Percentiles rank a stretch among this genome's conserved stretches.
phyloP scores from a whole-genome alignment of 148 eudicot species.

The Rhododendron ferrugineum region DNA sequence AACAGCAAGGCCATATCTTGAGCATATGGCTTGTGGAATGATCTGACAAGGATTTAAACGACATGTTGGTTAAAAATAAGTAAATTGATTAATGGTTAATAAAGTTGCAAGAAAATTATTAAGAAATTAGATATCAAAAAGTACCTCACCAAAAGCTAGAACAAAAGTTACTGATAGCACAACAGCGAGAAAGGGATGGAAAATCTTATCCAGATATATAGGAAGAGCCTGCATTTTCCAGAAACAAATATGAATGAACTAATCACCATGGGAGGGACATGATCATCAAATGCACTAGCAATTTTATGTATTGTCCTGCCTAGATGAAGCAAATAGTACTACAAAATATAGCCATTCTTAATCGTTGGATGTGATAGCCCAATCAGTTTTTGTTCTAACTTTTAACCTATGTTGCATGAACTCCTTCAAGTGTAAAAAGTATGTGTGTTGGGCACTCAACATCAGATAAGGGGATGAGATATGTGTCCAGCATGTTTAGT shows the following conservation, averaged over 20 bases:
- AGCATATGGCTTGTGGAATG: constrained; percentile 93
- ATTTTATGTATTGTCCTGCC: neutral
- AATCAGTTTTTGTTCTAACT: neutral
- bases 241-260: neutral
- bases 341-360: neutral
- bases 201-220: constrained; percentile 70
- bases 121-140: neutral
- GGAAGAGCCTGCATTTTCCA: constrained; percentile 74
- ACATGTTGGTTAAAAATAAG: neutral
- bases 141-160: constrained; percentile 88
- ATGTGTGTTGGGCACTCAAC: neutral
- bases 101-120: neutral
- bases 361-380: neutral
- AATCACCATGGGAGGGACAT: neutral
- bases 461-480: neutral
- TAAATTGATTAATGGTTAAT: neutral
- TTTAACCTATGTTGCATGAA: neutral
- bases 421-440: neutral
- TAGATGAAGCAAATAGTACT: neutral
- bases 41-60: constrained; percentile 33
- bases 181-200: constrained; percentile 74
- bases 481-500: neutral
- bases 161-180: constrained; percentile 90
- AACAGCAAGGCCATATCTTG: constrained; percentile 92
- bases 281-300: neutral